Conservation (phyloP, 371 early-diverging fungal species). For the Mortierella polycephala region DNA sequence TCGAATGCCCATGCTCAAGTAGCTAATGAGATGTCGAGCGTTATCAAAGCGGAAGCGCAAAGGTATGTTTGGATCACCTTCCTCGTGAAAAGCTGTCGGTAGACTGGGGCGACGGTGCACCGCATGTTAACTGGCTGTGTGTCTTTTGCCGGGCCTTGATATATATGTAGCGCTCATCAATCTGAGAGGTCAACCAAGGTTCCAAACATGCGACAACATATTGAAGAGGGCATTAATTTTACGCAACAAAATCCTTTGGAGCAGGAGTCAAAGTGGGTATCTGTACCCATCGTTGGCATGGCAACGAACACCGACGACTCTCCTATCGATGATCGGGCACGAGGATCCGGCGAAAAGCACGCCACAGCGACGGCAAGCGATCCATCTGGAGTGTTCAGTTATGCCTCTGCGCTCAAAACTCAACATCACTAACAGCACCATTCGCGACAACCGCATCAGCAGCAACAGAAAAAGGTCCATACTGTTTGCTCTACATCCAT, state of each 20-base stretch:
- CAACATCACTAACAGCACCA: constrained; percentile 3
- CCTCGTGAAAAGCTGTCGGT: too few relatives aligned
- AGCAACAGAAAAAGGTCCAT: neutral
- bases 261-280: neutral
- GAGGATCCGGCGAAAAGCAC: neutral
- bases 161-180: too few relatives aligned
- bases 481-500: too few relatives aligned
- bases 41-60: too few relatives aligned
- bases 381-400: constrained; percentile 10
- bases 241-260: neutral
- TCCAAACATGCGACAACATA: neutral
- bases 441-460: neutral
- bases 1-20: too few relatives aligned
- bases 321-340: neutral
- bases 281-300: neutral
- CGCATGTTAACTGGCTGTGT: too few relatives aligned
- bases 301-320: neutral
- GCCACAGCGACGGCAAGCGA: neutral
- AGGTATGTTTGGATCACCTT: too few relatives aligned
- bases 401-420: constrained; percentile 19
- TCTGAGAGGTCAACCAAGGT: too few relatives aligned
- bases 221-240: neutral
- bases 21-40: too few relatives aligned
- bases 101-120: too few relatives aligned
- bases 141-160: too few relatives aligned